Evolutionary conservation across 75 land plant genomes (phyloP), one percentile per base, ranked within the genome.

Genomic region (Gnetum montanum): DNA sequence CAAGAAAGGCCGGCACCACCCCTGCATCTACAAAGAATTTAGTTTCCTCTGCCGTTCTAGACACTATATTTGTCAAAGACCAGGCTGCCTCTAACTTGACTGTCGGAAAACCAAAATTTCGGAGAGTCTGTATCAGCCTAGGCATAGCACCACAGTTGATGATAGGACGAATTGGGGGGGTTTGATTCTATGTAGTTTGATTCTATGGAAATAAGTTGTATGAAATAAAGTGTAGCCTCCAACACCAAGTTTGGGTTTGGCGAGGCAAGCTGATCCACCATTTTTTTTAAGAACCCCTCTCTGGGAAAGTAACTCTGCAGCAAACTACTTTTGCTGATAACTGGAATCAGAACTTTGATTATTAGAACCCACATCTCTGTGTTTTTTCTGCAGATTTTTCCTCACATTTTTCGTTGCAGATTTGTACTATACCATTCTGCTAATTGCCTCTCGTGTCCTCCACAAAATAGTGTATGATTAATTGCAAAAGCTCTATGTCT

Each of bases 91-190:
- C 76, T 31, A 73, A 73, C 76, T 90, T 92, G 54, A 90, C 76
- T 49, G 86, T 81, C 2, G 88, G 89, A 40, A 64, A 76, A 40
- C 82, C 86, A 41, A 56, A 53, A 30, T 81, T 59, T 25, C 57
- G 31, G 6, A 86, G 84, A 43, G 86, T 78, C 60, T 86, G 84
- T 4, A 90, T 87, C 63, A 90, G 80, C 1, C 77, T 66, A 16
- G 91, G 91, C 36, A 89, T 81, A 29, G 77, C 75, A 38, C 85
- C 85, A 1, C 79, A 53, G 19, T 51, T 25, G 12, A 82, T 74
- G 5, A 90, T 84, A 52, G 78, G 87, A 34, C 82, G 81, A 55
- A 86, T 89, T 3, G 89, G 97, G 8, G n/a, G 88, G 87, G 28
- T 66, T n/a, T n/a, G n/a, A n/a, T n/a, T n/a, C n/a, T n/a, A n/a